Percentiles rank a stretch among this genome's conserved stretches.
phyloP scores from a whole-genome alignment of 176 grass and related monocot genomes.

The Oryza glaberrima region DNA sequence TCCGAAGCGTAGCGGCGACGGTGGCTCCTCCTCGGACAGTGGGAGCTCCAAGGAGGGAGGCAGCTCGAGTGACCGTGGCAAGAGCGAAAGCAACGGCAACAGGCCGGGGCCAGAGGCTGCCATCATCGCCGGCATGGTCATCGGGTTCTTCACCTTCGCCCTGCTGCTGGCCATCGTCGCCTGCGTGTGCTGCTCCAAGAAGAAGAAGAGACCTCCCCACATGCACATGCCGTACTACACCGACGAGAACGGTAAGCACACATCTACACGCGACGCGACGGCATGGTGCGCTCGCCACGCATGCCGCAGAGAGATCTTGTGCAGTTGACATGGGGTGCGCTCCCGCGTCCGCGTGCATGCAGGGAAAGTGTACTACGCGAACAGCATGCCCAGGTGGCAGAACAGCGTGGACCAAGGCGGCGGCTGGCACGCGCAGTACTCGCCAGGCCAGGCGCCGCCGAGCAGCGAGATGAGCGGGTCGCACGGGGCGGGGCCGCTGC shows the following conservation, averaged over 20 bases:
- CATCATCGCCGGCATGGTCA: slow-evolving; percentile 41
- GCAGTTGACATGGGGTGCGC: not conserved
- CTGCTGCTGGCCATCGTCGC: slow-evolving; percentile 48
- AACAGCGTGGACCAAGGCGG: slow-evolving; percentile 44
- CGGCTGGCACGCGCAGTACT: slow-evolving; percentile 35
- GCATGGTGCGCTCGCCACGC: not conserved
- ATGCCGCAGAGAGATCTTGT: not conserved
- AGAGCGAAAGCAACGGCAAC: slow-evolving; percentile 4
- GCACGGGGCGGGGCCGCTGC: slow-evolving; percentile 37
- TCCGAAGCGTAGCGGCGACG: slow-evolving; percentile 18
- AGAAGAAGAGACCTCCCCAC: slow-evolving; percentile 37
- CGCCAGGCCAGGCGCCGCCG: slow-evolving; percentile 5
- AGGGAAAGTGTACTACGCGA: slow-evolving; percentile 64
- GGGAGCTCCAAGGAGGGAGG: slow-evolving; percentile 7
- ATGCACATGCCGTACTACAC: slow-evolving; percentile 60
- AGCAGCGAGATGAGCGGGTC: slow-evolving; percentile 69
- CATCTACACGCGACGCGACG: not conserved
- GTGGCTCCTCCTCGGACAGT: slow-evolving; percentile 16
- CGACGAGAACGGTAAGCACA: slow-evolving; percentile 42
- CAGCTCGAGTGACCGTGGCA: slow-evolving; percentile 20
- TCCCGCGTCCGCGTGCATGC: not conserved
- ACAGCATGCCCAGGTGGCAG: slow-evolving; percentile 54
- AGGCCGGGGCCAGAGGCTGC: not conserved
- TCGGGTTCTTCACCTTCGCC: slow-evolving; percentile 47
- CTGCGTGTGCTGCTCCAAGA: slow-evolving; percentile 58